Base-by-base conservation (phyloP, 768 basidiomycete genomes). In the Boletus barrowsii region DNA sequence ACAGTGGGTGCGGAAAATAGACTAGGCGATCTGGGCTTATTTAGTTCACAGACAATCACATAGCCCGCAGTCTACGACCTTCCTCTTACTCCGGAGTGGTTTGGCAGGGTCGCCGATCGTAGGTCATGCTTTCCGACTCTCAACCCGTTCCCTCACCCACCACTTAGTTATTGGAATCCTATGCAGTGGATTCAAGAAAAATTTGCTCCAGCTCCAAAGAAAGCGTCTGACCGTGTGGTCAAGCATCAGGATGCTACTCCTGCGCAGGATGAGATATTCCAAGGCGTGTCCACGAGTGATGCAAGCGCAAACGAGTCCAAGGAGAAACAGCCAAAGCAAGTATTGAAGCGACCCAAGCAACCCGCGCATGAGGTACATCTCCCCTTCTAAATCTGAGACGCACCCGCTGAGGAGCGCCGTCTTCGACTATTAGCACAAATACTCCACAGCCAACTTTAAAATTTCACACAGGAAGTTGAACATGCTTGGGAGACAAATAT, bases 401-500 rank as follows among this genome's bases (percentile, higher is more conserved):
- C n/a, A 40, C 49, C 10, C 44, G 17, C 37, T 54, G 47, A 59
- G 47, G 62, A 58, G 15, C 35, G n/a, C 35, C 41, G 35, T 50
- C 26, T 42, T 33, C 40, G 51, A 30, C 51, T 49, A 47, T 39
- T 56, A 97, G 93, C 93, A 96, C 75, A 90, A 92, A 76, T 93
- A 91, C 70, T 92, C 90, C 20, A 98, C 95, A 0, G 85, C 88
- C 17, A 84, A 84, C 68, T 96, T 97, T 78, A 95, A 94, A 73
- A 91, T 94, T 41, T 96, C 93, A 4, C 89, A 87, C 63, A 83
- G 95, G 52, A 99, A 98, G 70, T 77, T 99, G 53, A 95, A 96
- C 71, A 82, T 86, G 76, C 79, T 99, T 40, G 88, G 86, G 10
- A 79, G 83, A 30, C 92, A 97, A 69, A 89, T 99, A 58, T 80